phyloP scores from a whole-genome alignment of 208 protist genomes.

The Trypanosoma platydactyli region DNA sequence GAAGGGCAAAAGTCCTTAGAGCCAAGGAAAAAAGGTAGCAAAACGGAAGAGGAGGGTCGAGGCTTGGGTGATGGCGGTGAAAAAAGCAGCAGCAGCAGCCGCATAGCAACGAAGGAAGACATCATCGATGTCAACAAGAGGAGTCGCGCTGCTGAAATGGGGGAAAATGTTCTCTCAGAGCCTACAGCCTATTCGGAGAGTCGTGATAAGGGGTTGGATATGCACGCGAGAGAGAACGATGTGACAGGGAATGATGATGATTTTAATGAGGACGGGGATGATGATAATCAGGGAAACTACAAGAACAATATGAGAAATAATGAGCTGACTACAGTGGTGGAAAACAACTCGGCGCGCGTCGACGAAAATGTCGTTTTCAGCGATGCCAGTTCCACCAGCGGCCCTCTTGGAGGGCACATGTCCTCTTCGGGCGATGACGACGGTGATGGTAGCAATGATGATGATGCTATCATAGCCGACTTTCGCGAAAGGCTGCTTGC shows the following conservation, averaged over 20 bases:
- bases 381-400: conserved; percentile 15
- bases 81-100: conserved; percentile 16
- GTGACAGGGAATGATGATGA: not conserved
- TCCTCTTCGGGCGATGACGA: conserved; percentile 1
- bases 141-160: not conserved
- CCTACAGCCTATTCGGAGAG: not conserved
- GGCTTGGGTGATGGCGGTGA: no score
- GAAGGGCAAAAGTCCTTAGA: not conserved
- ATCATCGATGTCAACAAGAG: conserved; percentile 3
- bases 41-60: conserved; percentile 10
- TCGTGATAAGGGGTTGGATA: not conserved
- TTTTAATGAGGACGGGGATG: not conserved
- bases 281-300: not conserved
- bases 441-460: conserved; percentile 29
- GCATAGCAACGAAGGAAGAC: not conserved
- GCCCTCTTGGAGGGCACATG: conserved; percentile 11
- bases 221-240: not conserved
- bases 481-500: conserved; percentile 42
- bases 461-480: conserved; percentile 18
- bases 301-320: not conserved
- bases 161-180: conserved; percentile 10
- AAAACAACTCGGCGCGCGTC: not conserved
- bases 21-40: not conserved
- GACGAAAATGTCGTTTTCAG: conserved; percentile 24
- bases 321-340: not conserved